Evolutionary conservation across 768 basidiomycete genomes (phyloP).

Genomic region (Grammothele lineata): DNA sequence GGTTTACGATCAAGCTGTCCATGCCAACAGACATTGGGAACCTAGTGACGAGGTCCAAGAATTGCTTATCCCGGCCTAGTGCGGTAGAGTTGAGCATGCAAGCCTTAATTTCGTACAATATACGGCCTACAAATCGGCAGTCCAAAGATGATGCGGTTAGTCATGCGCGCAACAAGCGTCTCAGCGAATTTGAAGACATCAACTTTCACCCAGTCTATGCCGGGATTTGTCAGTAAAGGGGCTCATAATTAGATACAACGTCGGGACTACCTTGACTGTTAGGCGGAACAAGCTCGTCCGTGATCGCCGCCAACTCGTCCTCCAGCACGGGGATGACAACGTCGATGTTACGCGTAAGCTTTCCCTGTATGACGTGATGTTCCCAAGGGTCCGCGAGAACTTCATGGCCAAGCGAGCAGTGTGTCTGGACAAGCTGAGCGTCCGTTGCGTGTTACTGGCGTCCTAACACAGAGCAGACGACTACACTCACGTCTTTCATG

Average conservation of each 20-base stretch:
- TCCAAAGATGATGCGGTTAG: slow-evolving; percentile 47
- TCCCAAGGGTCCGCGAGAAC: slow-evolving; percentile 18
- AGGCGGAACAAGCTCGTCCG: neutral
- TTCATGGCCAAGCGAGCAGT: slow-evolving; percentile 31
- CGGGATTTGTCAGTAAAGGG: neutral
- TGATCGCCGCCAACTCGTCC: slow-evolving; percentile 25
- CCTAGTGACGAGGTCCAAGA: slow-evolving; percentile 28
- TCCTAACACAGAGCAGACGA: no score
- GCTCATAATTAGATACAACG: neutral
- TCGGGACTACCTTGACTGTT: neutral
- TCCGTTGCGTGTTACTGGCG: no score
- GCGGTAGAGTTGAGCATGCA: neutral
- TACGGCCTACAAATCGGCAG: slow-evolving; percentile 39
- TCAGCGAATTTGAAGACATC: slow-evolving; percentile 34
- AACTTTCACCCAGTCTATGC: neutral
- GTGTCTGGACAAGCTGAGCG: slow-evolving; percentile 28
- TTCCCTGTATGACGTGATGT: slow-evolving; percentile 18
- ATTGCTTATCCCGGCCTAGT: slow-evolving; percentile 37
- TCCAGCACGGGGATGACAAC: slow-evolving; percentile 19
- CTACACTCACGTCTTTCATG: no score
- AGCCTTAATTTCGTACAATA: no score
- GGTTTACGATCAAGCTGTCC: slow-evolving; percentile 16
- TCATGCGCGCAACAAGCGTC: slow-evolving; percentile 34
- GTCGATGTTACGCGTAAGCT: slow-evolving; percentile 25
- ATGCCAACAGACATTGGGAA: slow-evolving; percentile 27